Evolutionary conservation across 306 rosid genomes (phyloP).

Genomic region (Malus fusca): DNA sequence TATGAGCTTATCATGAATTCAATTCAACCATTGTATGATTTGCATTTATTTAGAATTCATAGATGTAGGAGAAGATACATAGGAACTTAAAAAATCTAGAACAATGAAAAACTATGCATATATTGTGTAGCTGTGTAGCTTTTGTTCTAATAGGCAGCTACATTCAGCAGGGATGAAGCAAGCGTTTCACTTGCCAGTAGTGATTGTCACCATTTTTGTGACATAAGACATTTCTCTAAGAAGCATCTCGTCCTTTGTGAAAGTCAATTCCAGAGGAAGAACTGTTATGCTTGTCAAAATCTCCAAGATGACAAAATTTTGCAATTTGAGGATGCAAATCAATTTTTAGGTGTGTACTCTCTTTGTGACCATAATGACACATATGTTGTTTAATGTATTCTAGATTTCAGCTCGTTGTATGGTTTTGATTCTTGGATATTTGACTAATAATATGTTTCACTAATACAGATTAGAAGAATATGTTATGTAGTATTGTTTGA

Average conservation of each 20-base stretch:
- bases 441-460: not conserved
- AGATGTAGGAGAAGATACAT: too few relatives aligned
- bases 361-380: not conserved
- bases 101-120: too few relatives aligned
- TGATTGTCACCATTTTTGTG: constrained; percentile 3
- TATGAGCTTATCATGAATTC: too few relatives aligned
- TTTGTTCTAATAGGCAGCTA: too few relatives aligned
- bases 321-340: constrained; percentile 81
- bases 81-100: too few relatives aligned
- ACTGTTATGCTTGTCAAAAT: constrained; percentile 76
- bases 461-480: not conserved
- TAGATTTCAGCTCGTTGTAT: constrained; percentile 3
- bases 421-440: not conserved
- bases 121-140: too few relatives aligned
- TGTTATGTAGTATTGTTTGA: too few relatives aligned
- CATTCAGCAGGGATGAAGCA: too few relatives aligned
- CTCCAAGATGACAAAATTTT: constrained; percentile 77
- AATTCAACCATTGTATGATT: too few relatives aligned
- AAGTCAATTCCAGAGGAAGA: constrained; percentile 17
- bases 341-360: constrained; percentile 67
- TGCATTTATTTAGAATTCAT: too few relatives aligned
- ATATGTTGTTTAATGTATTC: constrained; percentile 12
- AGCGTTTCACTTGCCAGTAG: not conserved
- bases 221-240: not conserved
- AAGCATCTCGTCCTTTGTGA: constrained; percentile 4